phyloP scores from a whole-genome alignment of 2,329 filamentous ascomycete genomes.

The Lanzia echinophila region DNA sequence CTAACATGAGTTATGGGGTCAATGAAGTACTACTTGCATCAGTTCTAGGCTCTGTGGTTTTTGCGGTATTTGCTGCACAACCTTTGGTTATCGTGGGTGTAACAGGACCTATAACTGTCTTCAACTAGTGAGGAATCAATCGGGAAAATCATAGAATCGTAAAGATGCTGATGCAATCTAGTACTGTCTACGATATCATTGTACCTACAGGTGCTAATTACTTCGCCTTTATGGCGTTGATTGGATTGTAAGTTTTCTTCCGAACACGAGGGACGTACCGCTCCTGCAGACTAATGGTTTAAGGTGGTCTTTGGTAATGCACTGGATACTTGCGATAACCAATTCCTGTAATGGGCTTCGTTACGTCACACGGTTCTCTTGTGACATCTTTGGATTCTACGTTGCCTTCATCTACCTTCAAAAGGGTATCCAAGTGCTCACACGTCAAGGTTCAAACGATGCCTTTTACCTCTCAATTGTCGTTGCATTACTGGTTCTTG shows the following conservation, averaged over 20 bases:
- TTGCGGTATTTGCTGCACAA: conserved; percentile 72
- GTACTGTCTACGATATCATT: conserved; percentile 88
- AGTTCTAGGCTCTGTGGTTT: conserved; percentile 75
- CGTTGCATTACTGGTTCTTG: conserved; percentile 70
- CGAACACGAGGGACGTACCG: not conserved
- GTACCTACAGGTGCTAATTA: conserved; percentile 70
- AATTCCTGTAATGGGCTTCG: conserved; percentile 85
- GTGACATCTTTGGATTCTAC: conserved; percentile 92
- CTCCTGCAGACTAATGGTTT: conserved; percentile 15
- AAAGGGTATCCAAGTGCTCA: conserved; percentile 82
- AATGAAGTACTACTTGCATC: conserved; percentile 87
- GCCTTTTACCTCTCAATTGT: conserved; percentile 74
- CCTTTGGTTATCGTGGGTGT: conserved; percentile 88
- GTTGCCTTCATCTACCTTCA: conserved; percentile 88
- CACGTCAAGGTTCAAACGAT: conserved; percentile 59
- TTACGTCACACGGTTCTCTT: conserved; percentile 86
- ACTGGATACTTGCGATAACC: conserved; percentile 75
- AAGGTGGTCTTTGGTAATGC: conserved; percentile 77
- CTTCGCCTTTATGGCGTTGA: conserved; percentile 87
- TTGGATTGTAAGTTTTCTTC: conserved; percentile 52
- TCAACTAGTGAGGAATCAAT: conserved; percentile 61
- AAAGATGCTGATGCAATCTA: conserved; percentile 36
- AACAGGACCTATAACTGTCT: conserved; percentile 85
- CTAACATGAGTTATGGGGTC: conserved; percentile 75
- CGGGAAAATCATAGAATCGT: not conserved